Evolutionary conservation across 2,329 filamentous ascomycete species (phyloP).

Genomic region (Cladophialophora yegresii): DNA sequence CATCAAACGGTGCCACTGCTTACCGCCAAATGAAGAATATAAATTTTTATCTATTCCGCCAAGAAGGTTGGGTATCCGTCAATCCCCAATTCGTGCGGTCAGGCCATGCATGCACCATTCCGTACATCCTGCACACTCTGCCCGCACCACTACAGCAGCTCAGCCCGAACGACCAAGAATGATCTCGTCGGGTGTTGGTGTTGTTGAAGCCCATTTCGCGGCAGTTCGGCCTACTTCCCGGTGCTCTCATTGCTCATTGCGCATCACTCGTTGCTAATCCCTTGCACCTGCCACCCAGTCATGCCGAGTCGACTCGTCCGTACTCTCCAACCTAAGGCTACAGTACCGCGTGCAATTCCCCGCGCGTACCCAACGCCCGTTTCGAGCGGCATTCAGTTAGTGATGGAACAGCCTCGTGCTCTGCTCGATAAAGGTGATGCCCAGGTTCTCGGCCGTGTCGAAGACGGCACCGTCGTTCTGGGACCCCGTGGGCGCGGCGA

Average conservation of each 20-base stretch:
- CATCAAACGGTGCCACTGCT: too few species aligned
- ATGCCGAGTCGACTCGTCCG: background rate
- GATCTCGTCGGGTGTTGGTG: too few species aligned
- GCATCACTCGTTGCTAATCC: background rate
- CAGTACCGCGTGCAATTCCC: too few species aligned
- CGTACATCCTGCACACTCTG: background rate
- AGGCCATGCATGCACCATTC: background rate
- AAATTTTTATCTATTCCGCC: too few species aligned
- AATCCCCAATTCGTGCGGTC: too few species aligned
- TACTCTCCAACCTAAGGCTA: background rate
- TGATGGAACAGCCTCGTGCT: constrained; percentile 93
- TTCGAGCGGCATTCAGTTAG: constrained; percentile 45
- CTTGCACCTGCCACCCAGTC: background rate
- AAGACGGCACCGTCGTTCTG: constrained; percentile 57
- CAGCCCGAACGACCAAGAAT: background rate
- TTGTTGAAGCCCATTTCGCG: background rate
- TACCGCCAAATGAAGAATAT: too few species aligned
- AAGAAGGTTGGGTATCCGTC: too few species aligned
- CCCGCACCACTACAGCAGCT: background rate
- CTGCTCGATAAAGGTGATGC: constrained; percentile 95
- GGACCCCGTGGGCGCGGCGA: constrained; percentile 85
- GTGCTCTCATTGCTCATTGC: background rate
- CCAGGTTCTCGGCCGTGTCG: constrained; percentile 85
- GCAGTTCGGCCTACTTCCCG: too few species aligned
- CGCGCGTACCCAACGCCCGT: background rate